phyloP scores from a whole-genome alignment of 2,329 filamentous ascomycete genomes.

The Nakataea oryzae region DNA sequence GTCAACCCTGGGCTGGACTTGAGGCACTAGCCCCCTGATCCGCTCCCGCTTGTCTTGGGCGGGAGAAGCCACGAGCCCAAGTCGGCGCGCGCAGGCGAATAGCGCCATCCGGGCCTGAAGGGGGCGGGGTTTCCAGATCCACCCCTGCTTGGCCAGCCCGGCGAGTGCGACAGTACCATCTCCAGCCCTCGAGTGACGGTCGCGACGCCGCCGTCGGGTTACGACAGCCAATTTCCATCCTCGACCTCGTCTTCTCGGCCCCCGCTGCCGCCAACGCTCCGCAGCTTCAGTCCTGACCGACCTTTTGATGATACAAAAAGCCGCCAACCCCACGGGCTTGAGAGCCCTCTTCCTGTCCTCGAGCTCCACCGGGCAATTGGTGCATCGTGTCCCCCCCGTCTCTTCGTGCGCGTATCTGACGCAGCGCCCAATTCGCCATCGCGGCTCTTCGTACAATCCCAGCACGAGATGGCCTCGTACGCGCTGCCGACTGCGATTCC shows the following conservation, averaged over 20 bases:
- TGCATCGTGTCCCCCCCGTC: not conserved
- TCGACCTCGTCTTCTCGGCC: not conserved
- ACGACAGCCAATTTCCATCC: not conserved
- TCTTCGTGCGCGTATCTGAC: not conserved
- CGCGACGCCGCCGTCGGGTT: not conserved
- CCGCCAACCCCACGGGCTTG: not conserved
- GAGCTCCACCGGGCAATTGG: not conserved
- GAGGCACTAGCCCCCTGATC: not conserved
- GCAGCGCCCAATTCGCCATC: not conserved
- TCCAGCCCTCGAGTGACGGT: no score
- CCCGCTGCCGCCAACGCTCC: not conserved
- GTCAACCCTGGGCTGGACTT: not conserved
- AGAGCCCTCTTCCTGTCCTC: not conserved
- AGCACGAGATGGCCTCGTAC: slow-evolving; percentile 38
- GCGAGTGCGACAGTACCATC: not conserved
- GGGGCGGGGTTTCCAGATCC: not conserved
- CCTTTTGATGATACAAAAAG: not conserved
- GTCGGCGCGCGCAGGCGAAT: no score
- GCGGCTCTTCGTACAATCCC: slow-evolving; percentile 15
- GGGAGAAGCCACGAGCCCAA: not conserved
- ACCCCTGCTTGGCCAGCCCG: not conserved
- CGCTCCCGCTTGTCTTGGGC: not conserved
- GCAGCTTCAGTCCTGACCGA: not conserved
- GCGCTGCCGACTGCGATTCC: slow-evolving; percentile 40
- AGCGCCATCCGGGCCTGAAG: not conserved